phyloP scores from a whole-genome alignment of 495 filamentous ascomycete species.

The Hyaloscypha variabilis region DNA sequence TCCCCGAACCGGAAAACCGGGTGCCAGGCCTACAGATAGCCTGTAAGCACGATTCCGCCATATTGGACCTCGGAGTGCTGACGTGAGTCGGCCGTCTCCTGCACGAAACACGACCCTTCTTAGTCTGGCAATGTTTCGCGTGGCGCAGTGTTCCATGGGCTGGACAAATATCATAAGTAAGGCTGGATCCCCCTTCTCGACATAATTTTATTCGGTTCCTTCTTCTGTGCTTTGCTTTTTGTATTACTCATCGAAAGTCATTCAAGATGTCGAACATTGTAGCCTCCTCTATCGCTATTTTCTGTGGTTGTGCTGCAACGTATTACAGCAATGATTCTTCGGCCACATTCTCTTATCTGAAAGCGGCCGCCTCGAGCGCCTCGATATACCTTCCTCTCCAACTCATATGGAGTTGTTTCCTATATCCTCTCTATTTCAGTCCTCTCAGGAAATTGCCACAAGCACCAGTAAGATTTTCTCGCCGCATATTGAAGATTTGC shows the following conservation, averaged over 20 bases:
- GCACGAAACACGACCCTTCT: not conserved
- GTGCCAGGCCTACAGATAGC: no score
- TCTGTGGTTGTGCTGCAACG: not conserved
- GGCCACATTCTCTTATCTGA: constrained; percentile 1
- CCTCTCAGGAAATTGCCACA: constrained; percentile 3
- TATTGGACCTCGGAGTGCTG: not conserved
- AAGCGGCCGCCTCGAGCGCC: not conserved
- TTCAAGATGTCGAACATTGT: not conserved
- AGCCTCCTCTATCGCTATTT: not conserved
- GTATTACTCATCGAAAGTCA: not conserved
- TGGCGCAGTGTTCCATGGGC: not conserved
- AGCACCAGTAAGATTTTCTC: constrained; percentile 10
- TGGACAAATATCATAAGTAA: not conserved
- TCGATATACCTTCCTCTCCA: constrained; percentile 9
- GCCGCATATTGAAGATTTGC: not conserved
- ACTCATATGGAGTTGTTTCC: constrained; percentile 5
- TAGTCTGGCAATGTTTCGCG: not conserved
- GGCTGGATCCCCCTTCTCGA: not conserved
- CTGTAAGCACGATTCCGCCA: no score
- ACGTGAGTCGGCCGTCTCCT: not conserved
- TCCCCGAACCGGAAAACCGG: no score
- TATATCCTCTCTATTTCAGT: constrained; percentile 19
- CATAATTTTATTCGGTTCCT: not conserved
- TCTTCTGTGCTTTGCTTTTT: not conserved
- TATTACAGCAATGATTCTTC: not conserved